Evolutionary conservation across 2,329 filamentous ascomycete species (phyloP).

Genomic region (Furcasterigmium sp.): DNA sequence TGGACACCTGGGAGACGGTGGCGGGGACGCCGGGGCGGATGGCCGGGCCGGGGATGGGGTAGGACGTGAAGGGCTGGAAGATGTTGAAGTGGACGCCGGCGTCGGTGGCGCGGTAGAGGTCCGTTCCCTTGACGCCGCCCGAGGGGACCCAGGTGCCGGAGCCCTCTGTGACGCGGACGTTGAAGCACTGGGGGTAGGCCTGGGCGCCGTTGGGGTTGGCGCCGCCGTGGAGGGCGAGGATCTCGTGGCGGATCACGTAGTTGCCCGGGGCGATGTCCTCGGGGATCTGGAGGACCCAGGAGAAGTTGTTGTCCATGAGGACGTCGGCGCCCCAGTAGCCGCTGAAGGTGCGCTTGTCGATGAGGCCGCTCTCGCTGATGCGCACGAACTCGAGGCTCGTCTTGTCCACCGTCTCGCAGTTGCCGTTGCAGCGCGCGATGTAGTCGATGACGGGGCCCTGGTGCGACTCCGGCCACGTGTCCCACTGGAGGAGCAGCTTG

Average conservation of each 20-base stretch:
- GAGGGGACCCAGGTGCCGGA: slow-evolving; percentile 23
- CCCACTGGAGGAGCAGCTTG: slow-evolving; percentile 18
- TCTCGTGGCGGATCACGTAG: slow-evolving; percentile 51
- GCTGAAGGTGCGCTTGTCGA: slow-evolving; percentile 32
- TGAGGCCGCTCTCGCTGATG: slow-evolving; percentile 48
- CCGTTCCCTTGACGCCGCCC: slow-evolving; percentile 25
- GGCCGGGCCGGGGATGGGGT: slow-evolving; percentile 24
- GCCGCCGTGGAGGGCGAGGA: slow-evolving; percentile 49
- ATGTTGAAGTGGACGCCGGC: slow-evolving; percentile 30
- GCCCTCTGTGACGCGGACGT: slow-evolving; percentile 38
- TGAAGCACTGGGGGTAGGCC: slow-evolving; percentile 46
- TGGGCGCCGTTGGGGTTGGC: slow-evolving; percentile 36
- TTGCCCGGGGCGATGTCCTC: slow-evolving; percentile 40
- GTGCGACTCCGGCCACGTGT: slow-evolving; percentile 22
- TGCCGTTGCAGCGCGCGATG: slow-evolving; percentile 30
- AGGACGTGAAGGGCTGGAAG: slow-evolving; percentile 20
- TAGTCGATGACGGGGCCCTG: slow-evolving; percentile 33
- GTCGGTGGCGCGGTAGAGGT: slow-evolving; percentile 27
- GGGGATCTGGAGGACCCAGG: slow-evolving; percentile 43
- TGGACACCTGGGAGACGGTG: slow-evolving; percentile 9
- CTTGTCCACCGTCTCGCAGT: slow-evolving; percentile 47
- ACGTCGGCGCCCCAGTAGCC: slow-evolving; percentile 54
- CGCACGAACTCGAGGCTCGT: slow-evolving; percentile 51
- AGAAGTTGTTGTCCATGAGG: slow-evolving; percentile 39
- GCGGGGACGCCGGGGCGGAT: slow-evolving; percentile 14